phyloP scores from a whole-genome alignment of 164 flowering plant genomes.

The Kingdonia uniflora region DNA sequence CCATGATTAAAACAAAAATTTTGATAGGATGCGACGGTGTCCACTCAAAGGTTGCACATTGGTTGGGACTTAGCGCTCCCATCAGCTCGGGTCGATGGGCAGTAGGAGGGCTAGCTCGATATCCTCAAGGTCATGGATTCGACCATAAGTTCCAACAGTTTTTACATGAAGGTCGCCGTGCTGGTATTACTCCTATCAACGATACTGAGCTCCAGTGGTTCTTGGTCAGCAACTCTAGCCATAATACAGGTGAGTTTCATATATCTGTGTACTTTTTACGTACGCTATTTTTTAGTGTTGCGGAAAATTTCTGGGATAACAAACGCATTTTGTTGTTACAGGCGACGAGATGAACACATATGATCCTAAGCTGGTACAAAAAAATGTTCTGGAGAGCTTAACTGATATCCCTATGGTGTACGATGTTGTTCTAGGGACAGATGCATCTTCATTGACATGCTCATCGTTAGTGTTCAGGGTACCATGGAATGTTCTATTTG shows the following conservation, averaged over 20 bases:
- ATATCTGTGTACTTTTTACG: no score
- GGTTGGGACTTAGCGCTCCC: conserved; percentile 33
- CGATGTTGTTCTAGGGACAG: conserved; percentile 16
- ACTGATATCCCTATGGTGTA: conserved; percentile 13
- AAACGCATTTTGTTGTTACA: background rate
- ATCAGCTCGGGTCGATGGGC: conserved; percentile 32
- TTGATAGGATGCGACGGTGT: no score
- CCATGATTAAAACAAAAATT: conserved; percentile 11
- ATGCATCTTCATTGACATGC: conserved; percentile 8
- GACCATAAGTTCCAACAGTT: conserved; percentile 22
- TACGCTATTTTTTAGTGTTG: no score
- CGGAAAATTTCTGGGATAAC: no score
- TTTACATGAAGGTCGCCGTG: conserved; percentile 15
- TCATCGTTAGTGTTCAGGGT: conserved; percentile 20
- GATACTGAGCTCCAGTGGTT: conserved; percentile 36
- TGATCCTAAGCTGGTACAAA: conserved; percentile 14
- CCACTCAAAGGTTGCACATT: conserved; percentile 38
- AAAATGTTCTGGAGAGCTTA: conserved; percentile 9
- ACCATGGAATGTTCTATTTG: conserved; percentile 5
- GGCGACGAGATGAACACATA: conserved; percentile 2
- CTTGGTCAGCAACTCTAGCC: conserved; percentile 6
- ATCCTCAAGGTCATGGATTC: conserved; percentile 38
- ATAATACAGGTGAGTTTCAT: conserved; percentile 1
- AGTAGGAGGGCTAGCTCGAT: conserved; percentile 30
- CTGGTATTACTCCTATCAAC: conserved; percentile 27